Conservation (phyloP, 2,329 filamentous ascomycete species). For the Juglanconis sp. region DNA sequence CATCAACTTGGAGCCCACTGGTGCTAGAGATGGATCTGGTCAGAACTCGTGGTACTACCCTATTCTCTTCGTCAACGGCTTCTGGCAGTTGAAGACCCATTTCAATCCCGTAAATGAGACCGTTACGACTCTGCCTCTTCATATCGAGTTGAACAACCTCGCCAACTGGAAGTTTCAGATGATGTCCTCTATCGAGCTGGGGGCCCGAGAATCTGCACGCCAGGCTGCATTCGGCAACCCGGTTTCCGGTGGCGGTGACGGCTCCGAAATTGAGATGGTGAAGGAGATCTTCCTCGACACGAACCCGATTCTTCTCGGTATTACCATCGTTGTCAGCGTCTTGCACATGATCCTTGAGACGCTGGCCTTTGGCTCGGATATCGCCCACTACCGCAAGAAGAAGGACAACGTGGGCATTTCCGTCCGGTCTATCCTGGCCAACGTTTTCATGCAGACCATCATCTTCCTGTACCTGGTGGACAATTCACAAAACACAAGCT, state of each 20-base stretch:
- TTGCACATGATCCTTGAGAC: constrained; percentile 94
- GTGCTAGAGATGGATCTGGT: constrained; percentile 77
- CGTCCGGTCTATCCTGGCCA: constrained; percentile 90
- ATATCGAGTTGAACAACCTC: constrained; percentile 79
- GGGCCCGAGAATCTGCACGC: constrained; percentile 76
- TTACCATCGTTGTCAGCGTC: constrained; percentile 81
- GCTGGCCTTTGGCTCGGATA: constrained; percentile 95
- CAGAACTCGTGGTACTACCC: constrained; percentile 93
- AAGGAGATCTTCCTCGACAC: constrained; percentile 94
- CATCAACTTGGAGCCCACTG: constrained; percentile 73
- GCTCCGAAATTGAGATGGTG: constrained; percentile 92
- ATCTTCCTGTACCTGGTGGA: constrained; percentile 97
- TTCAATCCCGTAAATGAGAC: constrained; percentile 93
- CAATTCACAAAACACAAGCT: constrained; percentile 95
- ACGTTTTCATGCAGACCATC: constrained; percentile 94
- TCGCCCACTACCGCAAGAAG: constrained; percentile 98
- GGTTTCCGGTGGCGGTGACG: constrained; percentile 77
- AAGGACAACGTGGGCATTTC: constrained; percentile 98
- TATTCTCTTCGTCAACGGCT: constrained; percentile 87
- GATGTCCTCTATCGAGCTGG: constrained; percentile 80
- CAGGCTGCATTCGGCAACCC: constrained; percentile 72
- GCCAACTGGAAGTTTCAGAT: constrained; percentile 87
- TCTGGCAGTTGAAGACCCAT: constrained; percentile 90
- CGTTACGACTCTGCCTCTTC: constrained; percentile 75
- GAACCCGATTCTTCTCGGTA: constrained; percentile 82